Evolutionary conservation across 257 asterid genomes (phyloP).

Genomic region (Solanum pimpinellifolium): DNA sequence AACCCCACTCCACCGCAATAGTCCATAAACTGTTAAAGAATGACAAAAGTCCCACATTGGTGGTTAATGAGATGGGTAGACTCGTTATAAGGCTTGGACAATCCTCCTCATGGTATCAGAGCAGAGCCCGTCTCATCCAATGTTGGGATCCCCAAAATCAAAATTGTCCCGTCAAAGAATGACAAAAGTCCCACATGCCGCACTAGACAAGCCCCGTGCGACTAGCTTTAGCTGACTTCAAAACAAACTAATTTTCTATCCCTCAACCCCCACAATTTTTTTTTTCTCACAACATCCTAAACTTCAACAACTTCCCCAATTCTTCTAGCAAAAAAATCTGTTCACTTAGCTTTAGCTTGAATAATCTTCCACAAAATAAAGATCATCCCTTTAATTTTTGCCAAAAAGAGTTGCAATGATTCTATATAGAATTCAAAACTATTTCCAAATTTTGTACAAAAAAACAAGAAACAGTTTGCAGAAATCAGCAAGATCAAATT

Average conservation of each 20-base stretch:
- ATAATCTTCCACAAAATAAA: not conserved
- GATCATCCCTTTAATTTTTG: not conserved
- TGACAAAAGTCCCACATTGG: too few species aligned
- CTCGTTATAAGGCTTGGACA: too few species aligned
- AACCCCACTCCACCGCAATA: not conserved
- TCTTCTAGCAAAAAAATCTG: not conserved
- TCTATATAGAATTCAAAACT: not conserved
- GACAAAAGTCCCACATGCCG: too few species aligned
- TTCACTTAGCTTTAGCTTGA: not conserved
- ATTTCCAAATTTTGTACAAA: not conserved
- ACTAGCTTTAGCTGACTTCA: not conserved
- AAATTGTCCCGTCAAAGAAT: too few species aligned
- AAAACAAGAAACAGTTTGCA: not conserved
- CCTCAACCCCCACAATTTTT: not conserved
- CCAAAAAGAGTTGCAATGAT: not conserved
- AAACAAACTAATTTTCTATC: not conserved
- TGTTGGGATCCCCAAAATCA: too few species aligned
- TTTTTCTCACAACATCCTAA: not conserved
- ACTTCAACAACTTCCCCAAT: not conserved
- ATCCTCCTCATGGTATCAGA: too few species aligned
- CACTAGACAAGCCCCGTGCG: not conserved
- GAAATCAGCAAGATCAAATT: not conserved
- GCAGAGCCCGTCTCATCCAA: too few species aligned
- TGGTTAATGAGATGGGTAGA: too few species aligned
- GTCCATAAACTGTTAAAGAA: not conserved